A percentile compares a stretch with the other conserved stretches of the same genome.
phyloP scores from a whole-genome alignment of 495 filamentous ascomycete species.

The Oidiodendron maius region DNA sequence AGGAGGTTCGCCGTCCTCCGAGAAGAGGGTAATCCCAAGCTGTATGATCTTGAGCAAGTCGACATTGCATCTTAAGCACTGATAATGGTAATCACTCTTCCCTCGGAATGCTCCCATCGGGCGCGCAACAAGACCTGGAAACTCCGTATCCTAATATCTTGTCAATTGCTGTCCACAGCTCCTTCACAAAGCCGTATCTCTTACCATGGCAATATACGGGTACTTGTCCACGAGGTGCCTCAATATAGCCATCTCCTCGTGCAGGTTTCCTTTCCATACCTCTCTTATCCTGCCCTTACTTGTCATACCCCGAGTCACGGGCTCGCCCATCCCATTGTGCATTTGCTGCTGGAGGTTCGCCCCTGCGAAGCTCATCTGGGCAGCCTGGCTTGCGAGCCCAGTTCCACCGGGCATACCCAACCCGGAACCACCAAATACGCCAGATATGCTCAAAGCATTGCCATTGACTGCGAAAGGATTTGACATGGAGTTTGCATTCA shows the following conservation, averaged over 20 bases:
- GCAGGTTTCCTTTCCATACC: slow-evolving; percentile 87
- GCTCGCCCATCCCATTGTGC: slow-evolving; percentile 37
- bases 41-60: slow-evolving; percentile 96
- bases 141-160: slow-evolving; percentile 79
- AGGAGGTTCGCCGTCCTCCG: slow-evolving; percentile 76
- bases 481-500: slow-evolving; percentile 58
- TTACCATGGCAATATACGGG: slow-evolving; percentile 94
- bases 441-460: slow-evolving; percentile 49
- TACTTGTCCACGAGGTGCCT: slow-evolving; percentile 80
- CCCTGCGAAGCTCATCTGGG: slow-evolving; percentile 77
- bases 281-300: slow-evolving; percentile 79
- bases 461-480: slow-evolving; percentile 60
- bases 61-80: slow-evolving; percentile 94
- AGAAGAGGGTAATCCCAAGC: slow-evolving; percentile 88
- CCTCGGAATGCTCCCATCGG: slow-evolving; percentile 90
- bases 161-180: slow-evolving; percentile 4
- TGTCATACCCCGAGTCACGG: slow-evolving; percentile 26
- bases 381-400: slow-evolving; percentile 83
- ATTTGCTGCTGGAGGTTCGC: slow-evolving; percentile 64
- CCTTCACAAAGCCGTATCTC: slow-evolving; percentile 16
- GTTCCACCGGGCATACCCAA: slow-evolving; percentile 64
- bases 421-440: slow-evolving; percentile 47
- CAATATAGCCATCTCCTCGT: slow-evolving; percentile 80
- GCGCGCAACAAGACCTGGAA: slow-evolving; percentile 90
- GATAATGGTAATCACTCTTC: slow-evolving; percentile 97